Base-by-base conservation (phyloP, 805 yeast species). In the Brettanomyces sp. region DNA sequence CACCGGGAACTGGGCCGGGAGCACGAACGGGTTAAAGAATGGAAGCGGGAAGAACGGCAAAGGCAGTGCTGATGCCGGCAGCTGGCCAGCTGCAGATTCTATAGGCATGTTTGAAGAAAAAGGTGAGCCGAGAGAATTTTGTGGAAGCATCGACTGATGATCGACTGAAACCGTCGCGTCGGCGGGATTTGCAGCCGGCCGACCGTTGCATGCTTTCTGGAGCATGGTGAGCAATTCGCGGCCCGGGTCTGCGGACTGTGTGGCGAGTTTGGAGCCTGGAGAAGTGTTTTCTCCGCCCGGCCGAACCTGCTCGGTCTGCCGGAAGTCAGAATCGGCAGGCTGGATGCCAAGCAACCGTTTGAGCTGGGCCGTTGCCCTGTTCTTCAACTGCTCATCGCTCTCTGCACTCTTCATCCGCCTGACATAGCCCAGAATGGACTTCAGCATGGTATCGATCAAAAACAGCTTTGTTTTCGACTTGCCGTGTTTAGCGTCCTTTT, bases 171-270 rank as follows among this genome's bases (percentile, higher is more conserved):
- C 18, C 18, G 18, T 18, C 18, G 18, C 11, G 32, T 28, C 32
- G 9, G 32, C 32, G 7, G 7, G 7, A 6, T 28, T 9, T 9
- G 7, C 11, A 6, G 32, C 32, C 32, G 32, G 32, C 32, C 11
- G 32, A 9, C 7, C 32, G 11, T 25, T 30, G 35, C 41, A 33
- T 9, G 42, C 74, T 41, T 65, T 60, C 51, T 75, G 78, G 49
- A 85, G 68, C 59, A 83, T 72, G 50, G 82, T 77, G 55, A 85
- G 71, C 47, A 85, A 62, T 45, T 82, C 91, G 69, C 91, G 80
- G 33, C 93, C 93, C 1, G 89, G 88, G 62, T 84, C 91, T 28
- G 62, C 55, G n/a, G 18, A n/a, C 28, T 35, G 35, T 5, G 18
- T 41, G n/a, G 36, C 41, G 4, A 35, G 22, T n/a, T 18, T 9